Conservation (phyloP, 345 rosid genomes). For the Geranium rotundifolium region DNA sequence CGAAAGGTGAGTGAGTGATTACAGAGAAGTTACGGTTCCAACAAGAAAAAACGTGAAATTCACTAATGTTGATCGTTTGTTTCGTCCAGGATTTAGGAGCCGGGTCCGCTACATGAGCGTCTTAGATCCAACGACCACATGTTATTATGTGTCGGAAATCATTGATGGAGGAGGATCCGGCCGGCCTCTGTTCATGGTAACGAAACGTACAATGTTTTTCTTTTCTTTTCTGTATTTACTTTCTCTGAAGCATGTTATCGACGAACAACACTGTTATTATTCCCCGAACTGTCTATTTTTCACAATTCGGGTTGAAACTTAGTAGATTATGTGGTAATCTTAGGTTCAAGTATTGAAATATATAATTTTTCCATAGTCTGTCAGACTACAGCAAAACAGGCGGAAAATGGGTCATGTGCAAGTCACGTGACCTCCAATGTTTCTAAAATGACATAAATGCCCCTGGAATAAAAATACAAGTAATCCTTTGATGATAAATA, state of each 20-base stretch:
- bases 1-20: conserved; percentile 47
- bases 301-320: no score
- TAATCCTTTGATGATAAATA: no score
- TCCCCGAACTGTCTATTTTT: no score
- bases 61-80: neutral
- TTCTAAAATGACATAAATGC: no score
- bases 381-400: no score
- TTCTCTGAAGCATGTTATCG: neutral
- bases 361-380: no score
- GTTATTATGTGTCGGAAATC: conserved; percentile 82
- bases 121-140: conserved; percentile 69
- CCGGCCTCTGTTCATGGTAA: conserved; percentile 83
- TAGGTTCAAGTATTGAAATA: no score
- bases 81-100: conserved; percentile 77
- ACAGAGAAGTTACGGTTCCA: neutral
- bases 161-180: conserved; percentile 48
- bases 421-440: no score
- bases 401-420: no score
- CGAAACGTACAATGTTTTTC: neutral
- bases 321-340: no score
- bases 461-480: no score
- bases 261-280: neutral
- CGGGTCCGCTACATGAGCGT: conserved; percentile 71
- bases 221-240: conserved; percentile 3
- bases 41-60: neutral